Percentiles rank a stretch among this genome's conserved stretches.
These are phyloP conservation scores for Henningerozyma blattae DNA, from an alignment of 805 yeast species.

Conservation along the genomic window DNA sequence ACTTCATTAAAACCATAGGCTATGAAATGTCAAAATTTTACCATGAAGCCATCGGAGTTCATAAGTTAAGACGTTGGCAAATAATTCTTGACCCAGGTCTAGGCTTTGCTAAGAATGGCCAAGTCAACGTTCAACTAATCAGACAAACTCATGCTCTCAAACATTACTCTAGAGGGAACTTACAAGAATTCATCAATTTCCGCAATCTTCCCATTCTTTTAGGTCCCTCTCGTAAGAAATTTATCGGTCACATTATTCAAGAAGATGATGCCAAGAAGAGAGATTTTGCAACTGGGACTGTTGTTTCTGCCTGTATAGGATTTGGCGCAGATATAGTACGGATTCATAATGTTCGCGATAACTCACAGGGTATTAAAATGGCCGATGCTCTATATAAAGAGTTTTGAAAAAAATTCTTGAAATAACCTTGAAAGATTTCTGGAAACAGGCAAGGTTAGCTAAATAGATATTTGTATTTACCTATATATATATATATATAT, in stretches of 20 bases:
- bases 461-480: too few relatives aligned
- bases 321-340: conserved; percentile 71
- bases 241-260: conserved; percentile 65
- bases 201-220: conserved; percentile 49
- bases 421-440: too few relatives aligned
- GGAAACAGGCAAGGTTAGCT: too few relatives aligned
- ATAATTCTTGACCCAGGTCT: conserved; percentile 87
- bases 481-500: too few relatives aligned
- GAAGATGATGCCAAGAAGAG: conserved; percentile 48
- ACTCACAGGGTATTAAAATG: conserved; percentile 39
- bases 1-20: conserved; percentile 44
- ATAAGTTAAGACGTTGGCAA: conserved; percentile 90
- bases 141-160: conserved; percentile 37
- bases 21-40: conserved; percentile 53
- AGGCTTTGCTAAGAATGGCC: conserved; percentile 82
- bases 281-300: conserved; percentile 63
- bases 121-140: conserved; percentile 58
- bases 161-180: conserved; percentile 29
- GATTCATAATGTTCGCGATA: conserved; percentile 71
- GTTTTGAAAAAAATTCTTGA: too few relatives aligned
- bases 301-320: conserved; percentile 61
- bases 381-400: conserved; percentile 50
- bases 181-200: conserved; percentile 18
- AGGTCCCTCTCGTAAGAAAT: conserved; percentile 84
- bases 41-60: conserved; percentile 56